Evolutionary conservation across 331 rosid genomes (phyloP).

Genomic region (Saraca asoca): DNA sequence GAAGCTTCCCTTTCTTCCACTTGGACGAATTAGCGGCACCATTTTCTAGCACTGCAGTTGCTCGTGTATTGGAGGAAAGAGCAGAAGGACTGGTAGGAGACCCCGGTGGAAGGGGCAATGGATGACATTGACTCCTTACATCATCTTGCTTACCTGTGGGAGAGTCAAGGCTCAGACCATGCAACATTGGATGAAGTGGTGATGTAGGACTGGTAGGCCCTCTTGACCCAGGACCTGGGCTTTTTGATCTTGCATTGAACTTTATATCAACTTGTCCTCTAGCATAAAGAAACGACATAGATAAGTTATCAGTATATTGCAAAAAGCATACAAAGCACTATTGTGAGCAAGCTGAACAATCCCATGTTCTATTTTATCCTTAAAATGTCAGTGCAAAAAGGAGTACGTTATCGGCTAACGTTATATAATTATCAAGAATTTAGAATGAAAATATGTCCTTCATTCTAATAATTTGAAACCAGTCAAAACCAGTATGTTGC

Average conservation of each 20-base stretch:
- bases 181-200: constrained; percentile 70
- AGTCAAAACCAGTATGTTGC: no score
- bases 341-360: not conserved
- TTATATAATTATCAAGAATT: no score
- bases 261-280: constrained; percentile 64
- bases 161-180: constrained; percentile 63
- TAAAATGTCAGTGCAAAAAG: no score
- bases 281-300: constrained; percentile 34
- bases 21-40: constrained; percentile 41
- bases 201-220: constrained; percentile 94
- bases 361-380: no score
- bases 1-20: constrained; percentile 90
- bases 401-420: no score
- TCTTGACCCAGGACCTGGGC: constrained; percentile 84
- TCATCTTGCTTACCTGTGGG: constrained; percentile 78
- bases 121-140: constrained; percentile 70
- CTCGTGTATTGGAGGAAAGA: constrained; percentile 42
- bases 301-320: constrained; percentile 21
- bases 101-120: constrained; percentile 90
- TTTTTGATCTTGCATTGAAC: constrained; percentile 56
- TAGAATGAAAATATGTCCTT: no score
- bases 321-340: constrained; percentile 24
- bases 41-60: constrained; percentile 43
- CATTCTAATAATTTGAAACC: no score
- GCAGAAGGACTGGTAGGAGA: constrained; percentile 81